Evolutionary conservation across 176 grass and related monocot species (phyloP).

Genomic region (Thalia dealbata): DNA sequence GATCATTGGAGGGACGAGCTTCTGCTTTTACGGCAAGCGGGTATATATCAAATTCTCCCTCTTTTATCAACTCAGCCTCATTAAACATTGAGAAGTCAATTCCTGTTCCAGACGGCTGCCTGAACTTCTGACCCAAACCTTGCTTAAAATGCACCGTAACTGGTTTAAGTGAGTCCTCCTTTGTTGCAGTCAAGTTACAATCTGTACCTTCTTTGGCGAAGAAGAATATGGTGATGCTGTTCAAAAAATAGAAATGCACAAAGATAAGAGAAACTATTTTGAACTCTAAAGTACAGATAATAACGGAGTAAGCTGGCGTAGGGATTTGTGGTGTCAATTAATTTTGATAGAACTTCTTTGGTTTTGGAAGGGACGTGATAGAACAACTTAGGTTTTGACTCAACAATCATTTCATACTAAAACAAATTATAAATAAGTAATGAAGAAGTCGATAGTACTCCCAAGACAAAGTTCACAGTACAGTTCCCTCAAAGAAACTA

Average conservation of each 20-base stretch:
- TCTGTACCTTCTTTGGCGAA: constrained; percentile 80
- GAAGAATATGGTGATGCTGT: constrained; percentile 88
- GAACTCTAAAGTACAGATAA: not conserved
- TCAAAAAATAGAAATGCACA: constrained; percentile 18
- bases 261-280: not conserved
- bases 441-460: too few species aligned
- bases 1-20: constrained; percentile 40
- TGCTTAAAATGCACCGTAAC: constrained; percentile 70
- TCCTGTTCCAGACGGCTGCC: constrained; percentile 82
- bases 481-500: too few species aligned
- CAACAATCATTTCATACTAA: not conserved
- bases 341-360: too few species aligned
- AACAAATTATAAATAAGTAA: not conserved
- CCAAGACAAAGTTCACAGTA: too few species aligned
- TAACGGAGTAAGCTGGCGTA: not conserved
- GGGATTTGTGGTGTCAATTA: not conserved
- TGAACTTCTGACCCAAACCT: constrained; percentile 93
- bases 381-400: too few species aligned
- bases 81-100: constrained; percentile 69
- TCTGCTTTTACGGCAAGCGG: constrained; percentile 95
- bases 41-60: constrained; percentile 50
- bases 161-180: constrained; percentile 57
- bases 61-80: constrained; percentile 57
- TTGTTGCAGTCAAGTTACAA: constrained; percentile 53
- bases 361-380: too few species aligned